Evolutionary conservation across 768 basidiomycete genomes (phyloP), one percentile per base, ranked within the genome.

Genomic region (Lactarius akahatsu): DNA sequence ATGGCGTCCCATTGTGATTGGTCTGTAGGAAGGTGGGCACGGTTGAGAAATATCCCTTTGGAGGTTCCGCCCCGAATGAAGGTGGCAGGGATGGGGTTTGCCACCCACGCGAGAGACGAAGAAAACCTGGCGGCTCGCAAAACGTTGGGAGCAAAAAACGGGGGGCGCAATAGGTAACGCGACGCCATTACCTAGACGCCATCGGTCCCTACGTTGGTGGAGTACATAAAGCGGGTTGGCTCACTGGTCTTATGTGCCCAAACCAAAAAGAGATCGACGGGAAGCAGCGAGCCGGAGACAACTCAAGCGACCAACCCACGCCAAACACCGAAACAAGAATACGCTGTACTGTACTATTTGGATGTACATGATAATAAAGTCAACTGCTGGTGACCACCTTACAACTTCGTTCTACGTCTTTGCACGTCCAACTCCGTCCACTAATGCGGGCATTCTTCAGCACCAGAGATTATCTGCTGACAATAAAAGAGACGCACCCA

Each of bases 61-160:
- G 89, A 91, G 2, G 90, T 92, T 0, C 90, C 90, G 1, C 89
- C 90, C 20, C 90, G 83, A 20, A 90, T 74, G 72, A 87, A 91
- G 1, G 81, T 70, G 7, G 78, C 79, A 4, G 76, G 75, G 4
- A 80, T 60, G 18, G 78, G 77, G 59, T 78, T 79, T 9, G 71
- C 56, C n/a, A 60, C 58, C 41, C 36, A 54, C 47, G 62, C 57
- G 18, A 63, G 36, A 18, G 70, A 67, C n/a, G 58, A 69, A 18
- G 30, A 61, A 38, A 18, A 50, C 40, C 66, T 54, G 20, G 43
- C 56, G 26, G 28, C 23, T 36, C 47, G 61, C 13, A 62, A 26
- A 55, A 43, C 26, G 26, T 34, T 56, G 62, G 56, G n/a, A 16
- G 32, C 41, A 36, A 41, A 36, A 56, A 43, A 43, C n/a, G 54